Percentiles rank a stretch among this genome's conserved stretches.
These are phyloP conservation scores for Prototheca cutis DNA, from an alignment of 163 green algal species.

Conservation along the genomic window DNA sequence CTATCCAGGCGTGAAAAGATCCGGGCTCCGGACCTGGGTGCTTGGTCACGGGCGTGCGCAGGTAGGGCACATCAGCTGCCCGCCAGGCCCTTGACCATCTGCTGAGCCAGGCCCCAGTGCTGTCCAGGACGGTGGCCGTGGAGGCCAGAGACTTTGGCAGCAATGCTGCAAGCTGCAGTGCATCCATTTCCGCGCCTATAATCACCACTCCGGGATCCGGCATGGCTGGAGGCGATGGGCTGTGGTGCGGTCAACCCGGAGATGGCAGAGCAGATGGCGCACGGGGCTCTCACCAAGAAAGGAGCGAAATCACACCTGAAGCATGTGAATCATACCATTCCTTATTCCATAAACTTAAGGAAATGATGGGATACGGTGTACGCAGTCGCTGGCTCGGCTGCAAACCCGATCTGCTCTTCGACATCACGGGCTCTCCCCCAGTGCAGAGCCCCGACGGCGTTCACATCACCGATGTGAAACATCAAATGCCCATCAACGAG, in stretches of 20 bases:
- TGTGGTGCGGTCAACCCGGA: neutral
- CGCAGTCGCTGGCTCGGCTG: no score
- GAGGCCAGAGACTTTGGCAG: neutral
- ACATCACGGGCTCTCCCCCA: no score
- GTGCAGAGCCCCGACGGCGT: no score
- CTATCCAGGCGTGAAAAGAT: neutral
- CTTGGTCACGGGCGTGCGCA: neutral
- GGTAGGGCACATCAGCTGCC: neutral
- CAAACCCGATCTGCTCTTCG: no score
- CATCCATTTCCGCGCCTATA: neutral
- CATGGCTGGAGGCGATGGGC: neutral
- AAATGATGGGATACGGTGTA: no score
- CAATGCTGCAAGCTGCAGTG: neutral
- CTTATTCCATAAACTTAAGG: no score
- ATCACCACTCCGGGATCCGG: neutral
- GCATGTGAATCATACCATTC: no score
- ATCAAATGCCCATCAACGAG: no score
- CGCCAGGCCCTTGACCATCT: neutral
- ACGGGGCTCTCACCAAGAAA: no score
- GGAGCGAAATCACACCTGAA: no score
- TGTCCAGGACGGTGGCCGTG: neutral
- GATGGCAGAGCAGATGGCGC: neutral
- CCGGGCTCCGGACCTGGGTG: neutral
- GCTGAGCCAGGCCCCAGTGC: neutral
- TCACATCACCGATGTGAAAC: no score